Base-by-base conservation (phyloP, 176 grass and related monocot species). In the Alloteropsis semialata region DNA sequence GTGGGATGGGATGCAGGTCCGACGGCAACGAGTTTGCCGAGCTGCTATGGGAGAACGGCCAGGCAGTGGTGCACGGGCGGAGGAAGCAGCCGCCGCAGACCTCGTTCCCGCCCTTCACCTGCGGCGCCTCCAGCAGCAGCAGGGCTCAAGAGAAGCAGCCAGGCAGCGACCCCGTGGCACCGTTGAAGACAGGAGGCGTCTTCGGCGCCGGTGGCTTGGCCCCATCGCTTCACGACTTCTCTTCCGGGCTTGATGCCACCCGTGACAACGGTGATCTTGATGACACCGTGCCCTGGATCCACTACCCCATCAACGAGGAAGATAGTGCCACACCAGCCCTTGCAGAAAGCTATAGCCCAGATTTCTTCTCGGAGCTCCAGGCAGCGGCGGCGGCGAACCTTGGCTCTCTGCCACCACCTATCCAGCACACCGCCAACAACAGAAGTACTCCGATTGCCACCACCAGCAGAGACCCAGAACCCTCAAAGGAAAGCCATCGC, bases 11-110 rank as follows among this genome's bases (percentile, higher is more conserved):
- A n/a, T 83, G 72, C 37, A 89, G 87, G 87, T 85, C 82, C 2
- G 77, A 89, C 72, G 17, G 28, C 77, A 76, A 77, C 82, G 87
- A 89, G 27, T 85, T 89, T 18, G 78, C 37, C 44, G 88, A 86
- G 88, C 79, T 90, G 56, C 64, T 90, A 8, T 90, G 88, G 88
- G 88, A 90, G 88, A 90, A 90, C 55, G 88, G 88, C 22, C 78
- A 82, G 38, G 87, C 87, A 53, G 71, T 89, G 82, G 82, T 81
- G 33, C 87, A 89, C 54, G 71, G 87, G 4, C 22, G 63, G 82
- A 76, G 72, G 54, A 85, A 89, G 63, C 72, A 81, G 25, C 42
- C 24, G 29, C 48, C 30, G 6, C 82, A 62, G 70, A 8, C 71
- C 7, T 55, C 65, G 37, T 90, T 90, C 88, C 83, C 72, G 36